Evolutionary conservation across 163 green algal genomes (phyloP).

Genomic region (Chloroidium sp.): DNA sequence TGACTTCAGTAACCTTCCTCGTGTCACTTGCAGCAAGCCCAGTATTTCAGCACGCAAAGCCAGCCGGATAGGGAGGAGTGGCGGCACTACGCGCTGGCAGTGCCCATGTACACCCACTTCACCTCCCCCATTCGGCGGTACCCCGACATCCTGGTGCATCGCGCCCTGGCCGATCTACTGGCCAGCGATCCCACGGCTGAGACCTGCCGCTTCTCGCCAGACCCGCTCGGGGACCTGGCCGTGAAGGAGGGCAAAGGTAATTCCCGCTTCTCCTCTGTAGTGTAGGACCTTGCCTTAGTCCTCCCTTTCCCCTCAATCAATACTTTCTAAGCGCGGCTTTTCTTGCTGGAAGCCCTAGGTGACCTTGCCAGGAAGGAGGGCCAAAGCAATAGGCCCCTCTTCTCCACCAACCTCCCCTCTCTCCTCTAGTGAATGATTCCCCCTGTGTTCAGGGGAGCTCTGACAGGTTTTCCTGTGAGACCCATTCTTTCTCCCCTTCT

Average conservation of each 20-base stretch:
- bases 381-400: no score
- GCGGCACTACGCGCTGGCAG: constrained; percentile 54
- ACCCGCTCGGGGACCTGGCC: background rate
- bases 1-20: background rate
- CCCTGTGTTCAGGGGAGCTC: no score
- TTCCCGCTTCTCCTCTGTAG: background rate
- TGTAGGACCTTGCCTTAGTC: background rate
- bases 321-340: background rate
- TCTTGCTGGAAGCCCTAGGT: background rate
- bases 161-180: constrained; percentile 43
- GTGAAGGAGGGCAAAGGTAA: background rate
- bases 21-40: constrained; percentile 32
- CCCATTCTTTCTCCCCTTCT: no score
- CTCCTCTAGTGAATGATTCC: no score
- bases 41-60: constrained; percentile 60
- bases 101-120: constrained; percentile 68
- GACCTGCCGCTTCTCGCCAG: background rate
- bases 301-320: background rate
- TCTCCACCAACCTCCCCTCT: no score
- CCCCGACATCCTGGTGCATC: constrained; percentile 63
- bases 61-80: background rate
- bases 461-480: no score
- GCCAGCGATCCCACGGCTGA: background rate
- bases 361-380: no score
- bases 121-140: constrained; percentile 68